Evolutionary conservation across 2,329 filamentous ascomycete genomes (phyloP).

Genomic region (Rhytidhysteron rufulum): DNA sequence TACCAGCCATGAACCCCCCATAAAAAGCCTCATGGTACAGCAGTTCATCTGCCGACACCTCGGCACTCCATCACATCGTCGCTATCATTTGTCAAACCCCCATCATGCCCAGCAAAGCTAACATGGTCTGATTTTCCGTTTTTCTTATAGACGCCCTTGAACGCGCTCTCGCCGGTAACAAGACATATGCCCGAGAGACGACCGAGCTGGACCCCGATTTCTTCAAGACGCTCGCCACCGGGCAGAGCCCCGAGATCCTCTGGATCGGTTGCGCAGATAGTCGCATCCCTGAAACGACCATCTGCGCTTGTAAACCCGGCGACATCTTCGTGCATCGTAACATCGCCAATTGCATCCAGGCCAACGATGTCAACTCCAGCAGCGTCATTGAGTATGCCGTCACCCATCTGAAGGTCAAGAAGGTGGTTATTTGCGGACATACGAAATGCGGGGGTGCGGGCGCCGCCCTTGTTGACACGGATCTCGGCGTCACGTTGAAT

Average conservation of each 20-base stretch:
- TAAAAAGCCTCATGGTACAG: no score
- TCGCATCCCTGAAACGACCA: constrained; percentile 76
- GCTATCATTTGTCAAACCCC: no score
- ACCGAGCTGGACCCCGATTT: constrained; percentile 64
- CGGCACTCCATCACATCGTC: no score
- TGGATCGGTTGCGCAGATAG: constrained; percentile 89
- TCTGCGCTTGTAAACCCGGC: constrained; percentile 73
- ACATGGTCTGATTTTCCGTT: no score
- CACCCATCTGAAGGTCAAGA: constrained; percentile 62
- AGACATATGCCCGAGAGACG: constrained; percentile 65
- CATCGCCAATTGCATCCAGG: constrained; percentile 78
- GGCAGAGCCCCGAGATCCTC: constrained; percentile 65
- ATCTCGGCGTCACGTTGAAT: constrained; percentile 56
- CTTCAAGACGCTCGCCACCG: constrained; percentile 63
- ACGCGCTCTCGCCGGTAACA: constrained; percentile 64
- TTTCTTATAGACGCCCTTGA: constrained; percentile 59
- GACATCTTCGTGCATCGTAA: constrained; percentile 89
- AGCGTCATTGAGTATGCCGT: constrained; percentile 80
- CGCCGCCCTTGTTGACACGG: constrained; percentile 53
- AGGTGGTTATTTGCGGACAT: constrained; percentile 60
- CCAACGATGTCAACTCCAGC: constrained; percentile 70
- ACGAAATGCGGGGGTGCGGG: constrained; percentile 58
- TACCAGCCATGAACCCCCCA: no score
- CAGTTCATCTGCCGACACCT: no score
- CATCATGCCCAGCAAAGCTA: no score